A percentile compares a stretch with the other conserved stretches of the same genome.
phyloP scores from a whole-genome alignment of 495 filamentous ascomycete genomes.

The Penicillium samsonianum region DNA sequence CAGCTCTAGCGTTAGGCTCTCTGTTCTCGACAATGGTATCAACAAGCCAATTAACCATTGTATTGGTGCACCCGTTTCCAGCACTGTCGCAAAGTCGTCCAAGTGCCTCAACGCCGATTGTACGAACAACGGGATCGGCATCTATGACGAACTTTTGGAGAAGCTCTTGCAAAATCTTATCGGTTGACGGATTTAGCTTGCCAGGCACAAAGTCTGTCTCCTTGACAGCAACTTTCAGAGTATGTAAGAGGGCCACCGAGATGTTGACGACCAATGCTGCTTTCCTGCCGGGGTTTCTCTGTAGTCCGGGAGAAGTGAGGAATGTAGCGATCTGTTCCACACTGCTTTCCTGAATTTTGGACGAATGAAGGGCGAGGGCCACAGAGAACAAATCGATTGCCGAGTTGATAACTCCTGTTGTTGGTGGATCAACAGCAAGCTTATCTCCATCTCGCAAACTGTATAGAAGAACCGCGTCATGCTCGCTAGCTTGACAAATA shows the following conservation, averaged over 20 bases:
- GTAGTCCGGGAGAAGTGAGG: slow-evolving; percentile 72
- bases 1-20: slow-evolving; percentile 89
- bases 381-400: slow-evolving; percentile 91
- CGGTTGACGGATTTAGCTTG: slow-evolving; percentile 72
- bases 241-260: slow-evolving; percentile 74
- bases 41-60: slow-evolving; percentile 87
- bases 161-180: slow-evolving; percentile 85
- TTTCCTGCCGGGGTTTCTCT: slow-evolving; percentile 84
- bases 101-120: slow-evolving; percentile 82
- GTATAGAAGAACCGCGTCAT: slow-evolving; percentile 85
- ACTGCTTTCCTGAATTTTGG: slow-evolving; percentile 93
- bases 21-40: slow-evolving; percentile 91
- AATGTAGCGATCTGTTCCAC: slow-evolving; percentile 90
- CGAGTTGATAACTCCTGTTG: slow-evolving; percentile 90
- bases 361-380: slow-evolving; percentile 79
- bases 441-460: slow-evolving; percentile 49
- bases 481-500: slow-evolving; percentile 79
- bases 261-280: slow-evolving; percentile 90
- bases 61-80: slow-evolving; percentile 84
- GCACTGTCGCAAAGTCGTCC: slow-evolving; percentile 86
- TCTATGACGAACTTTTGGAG: slow-evolving; percentile 76
- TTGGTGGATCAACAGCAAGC: slow-evolving; percentile 73
- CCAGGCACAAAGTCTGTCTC: slow-evolving; percentile 74
- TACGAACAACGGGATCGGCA: slow-evolving; percentile 80
- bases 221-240: slow-evolving; percentile 79